These are phyloP conservation scores for Verticillium alfalfae DNA, from an alignment of 2,329 filamentous ascomycete species.

Conservation along the genomic window DNA sequence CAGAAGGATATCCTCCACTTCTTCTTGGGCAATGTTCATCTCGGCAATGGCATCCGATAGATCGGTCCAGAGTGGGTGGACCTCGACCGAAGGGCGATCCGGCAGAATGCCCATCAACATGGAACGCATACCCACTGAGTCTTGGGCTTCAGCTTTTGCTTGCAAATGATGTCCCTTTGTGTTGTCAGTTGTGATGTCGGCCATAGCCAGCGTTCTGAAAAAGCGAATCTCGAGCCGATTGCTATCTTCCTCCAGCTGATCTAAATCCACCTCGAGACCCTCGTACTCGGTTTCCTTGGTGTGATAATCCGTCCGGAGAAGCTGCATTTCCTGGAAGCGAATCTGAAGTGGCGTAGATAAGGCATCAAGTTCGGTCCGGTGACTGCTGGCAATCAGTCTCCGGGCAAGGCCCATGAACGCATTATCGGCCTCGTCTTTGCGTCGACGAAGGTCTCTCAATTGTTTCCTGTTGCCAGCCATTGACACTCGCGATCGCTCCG, in stretches of 20 bases:
- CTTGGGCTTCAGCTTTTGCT: conserved; percentile 6
- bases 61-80: conserved; percentile 41
- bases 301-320: conserved; percentile 29
- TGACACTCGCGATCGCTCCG: conserved; percentile 20
- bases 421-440: conserved; percentile 30
- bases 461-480: conserved; percentile 26
- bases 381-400: conserved; percentile 25
- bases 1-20: conserved; percentile 36
- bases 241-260: conserved; percentile 28
- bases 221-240: conserved; percentile 29
- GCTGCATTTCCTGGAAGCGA: conserved; percentile 24
- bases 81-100: conserved; percentile 27
- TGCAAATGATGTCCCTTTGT: neutral
- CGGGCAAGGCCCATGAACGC: conserved; percentile 31
- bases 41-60: conserved; percentile 38
- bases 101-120: conserved; percentile 28
- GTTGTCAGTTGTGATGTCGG: neutral
- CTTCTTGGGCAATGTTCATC: conserved; percentile 40
- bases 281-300: conserved; percentile 29
- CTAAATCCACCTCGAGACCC: conserved; percentile 23
- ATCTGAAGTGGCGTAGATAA: conserved; percentile 16
- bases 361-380: conserved; percentile 9
- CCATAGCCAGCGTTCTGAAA: conserved; percentile 26
- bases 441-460: conserved; percentile 22
- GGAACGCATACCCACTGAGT: neutral